Evolutionary conservation across 345 rosid genomes (phyloP), one percentile per base, ranked within the genome.

Genomic region (Noccaea bulbosa): DNA sequence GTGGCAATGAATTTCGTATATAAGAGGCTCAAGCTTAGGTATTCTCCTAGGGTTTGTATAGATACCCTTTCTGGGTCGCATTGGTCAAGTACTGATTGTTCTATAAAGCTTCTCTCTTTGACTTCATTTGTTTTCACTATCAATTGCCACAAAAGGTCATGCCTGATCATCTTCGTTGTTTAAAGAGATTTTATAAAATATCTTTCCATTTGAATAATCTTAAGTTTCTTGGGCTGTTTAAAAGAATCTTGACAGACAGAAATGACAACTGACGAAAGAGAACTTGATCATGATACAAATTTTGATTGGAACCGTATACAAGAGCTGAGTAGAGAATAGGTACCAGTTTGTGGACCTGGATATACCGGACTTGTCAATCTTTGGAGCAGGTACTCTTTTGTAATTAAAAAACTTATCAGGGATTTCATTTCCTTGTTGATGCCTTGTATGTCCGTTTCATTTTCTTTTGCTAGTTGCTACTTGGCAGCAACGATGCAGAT

Each of bases 401-500:
- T 69, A 5, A 48, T 54, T 33, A 24, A 4, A 32, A 50, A 40
- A 35, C 11, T 64, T 72, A 11, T 76, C 12, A 35, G 7, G 22
- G 35, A 38, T 48, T 61, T 62, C 45, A 22, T 53, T 49, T 39
- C 56, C 41, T 67, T 8, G n/a, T 39, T 17, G 41, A 45, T 67
- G 32, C 17, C 71, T 67, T 24, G 4, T 3, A 45, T 70, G 34
- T 66, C 70, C 58, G 32, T 64, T 69, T 34, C 53, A 61, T 68
- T 77, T 64, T 69, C 12, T 75, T n/a, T n/a, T n/a, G n/a, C 67
- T 83, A 92, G 99, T 82, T 95, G 99, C 88, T 95, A 95, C 80
- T 79, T 95, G 96, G 98, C 98, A 47, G 97, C 99, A 50, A 95
- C 99, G 0, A 88, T 95, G 96, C 98, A 95, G 83, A 90, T 85